Evolutionary conservation across 2,329 filamentous ascomycete genomes (phyloP).

Genomic region (Fusarium sublunatum): DNA sequence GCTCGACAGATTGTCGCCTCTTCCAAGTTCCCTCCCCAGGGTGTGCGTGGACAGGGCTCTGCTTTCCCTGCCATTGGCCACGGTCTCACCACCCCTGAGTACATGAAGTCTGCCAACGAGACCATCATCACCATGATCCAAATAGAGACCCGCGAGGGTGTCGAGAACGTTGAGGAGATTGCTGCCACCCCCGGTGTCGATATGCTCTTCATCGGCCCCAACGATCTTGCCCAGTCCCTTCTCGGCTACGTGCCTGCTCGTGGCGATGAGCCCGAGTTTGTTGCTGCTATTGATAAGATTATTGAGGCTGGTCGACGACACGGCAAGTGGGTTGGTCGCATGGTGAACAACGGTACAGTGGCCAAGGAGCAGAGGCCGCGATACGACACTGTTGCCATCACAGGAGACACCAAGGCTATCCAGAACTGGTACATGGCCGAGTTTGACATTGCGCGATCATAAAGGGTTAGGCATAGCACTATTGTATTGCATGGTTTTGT

Average conservation of each 20-base stretch:
- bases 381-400: conserved; percentile 59
- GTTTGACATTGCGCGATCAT: conserved; percentile 51
- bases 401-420: conserved; percentile 59
- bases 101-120: conserved; percentile 57
- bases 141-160: conserved; percentile 57
- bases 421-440: conserved; percentile 62
- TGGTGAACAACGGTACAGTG: conserved; percentile 58
- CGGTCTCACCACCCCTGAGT: conserved; percentile 53
- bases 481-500: background rate
- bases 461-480: background rate
- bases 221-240: conserved; percentile 53
- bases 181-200: conserved; percentile 55
- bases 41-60: conserved; percentile 57
- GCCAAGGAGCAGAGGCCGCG: conserved; percentile 53
- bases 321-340: conserved; percentile 62
- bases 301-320: conserved; percentile 58
- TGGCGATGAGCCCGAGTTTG: conserved; percentile 61
- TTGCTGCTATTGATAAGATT: conserved; percentile 59
- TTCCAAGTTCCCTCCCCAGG: conserved; percentile 58
- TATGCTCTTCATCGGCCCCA: conserved; percentile 59
- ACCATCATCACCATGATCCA: conserved; percentile 58
- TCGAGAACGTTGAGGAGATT: conserved; percentile 57
- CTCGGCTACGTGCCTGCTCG: conserved; percentile 59
- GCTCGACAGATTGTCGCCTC: conserved; percentile 53
- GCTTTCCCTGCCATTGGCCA: conserved; percentile 56